A percentile compares a stretch with the other conserved stretches of the same genome.
Evolutionary conservation across 2,329 filamentous ascomycete species (phyloP).

Genomic region (Allantophomopsis lycopodina): DNA sequence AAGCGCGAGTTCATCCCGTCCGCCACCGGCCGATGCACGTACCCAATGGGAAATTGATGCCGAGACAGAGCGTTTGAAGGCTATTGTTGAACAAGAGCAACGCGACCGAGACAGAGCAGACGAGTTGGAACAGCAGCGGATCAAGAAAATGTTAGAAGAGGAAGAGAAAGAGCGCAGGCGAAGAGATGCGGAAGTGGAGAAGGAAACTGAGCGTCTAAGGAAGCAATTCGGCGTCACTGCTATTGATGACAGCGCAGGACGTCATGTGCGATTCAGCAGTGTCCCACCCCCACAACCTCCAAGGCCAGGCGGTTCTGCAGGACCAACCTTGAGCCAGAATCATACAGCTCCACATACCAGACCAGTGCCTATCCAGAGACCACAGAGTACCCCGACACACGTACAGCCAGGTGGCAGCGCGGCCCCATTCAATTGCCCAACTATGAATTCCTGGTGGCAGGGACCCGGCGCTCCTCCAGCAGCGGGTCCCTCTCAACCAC

Average conservation of each 20-base stretch:
- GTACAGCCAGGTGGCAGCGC: neutral
- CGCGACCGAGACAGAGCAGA: slow-evolving; percentile 40
- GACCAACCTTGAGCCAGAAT: slow-evolving; percentile 7
- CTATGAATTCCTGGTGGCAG: slow-evolving; percentile 2
- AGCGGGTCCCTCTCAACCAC: neutral
- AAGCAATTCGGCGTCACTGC: slow-evolving; percentile 42
- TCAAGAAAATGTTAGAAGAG: slow-evolving; percentile 50
- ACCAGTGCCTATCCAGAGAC: slow-evolving; percentile 12
- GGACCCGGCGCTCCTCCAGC: neutral
- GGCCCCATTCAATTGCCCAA: slow-evolving; percentile 2
- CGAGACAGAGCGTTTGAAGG: slow-evolving; percentile 62
- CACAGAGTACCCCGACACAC: slow-evolving; percentile 10
- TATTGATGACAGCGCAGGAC: slow-evolving; percentile 3
- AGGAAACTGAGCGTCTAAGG: slow-evolving; percentile 71
- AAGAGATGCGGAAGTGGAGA: slow-evolving; percentile 48
- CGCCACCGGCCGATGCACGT: slow-evolving; percentile 13
- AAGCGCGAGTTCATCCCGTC: slow-evolving; percentile 5
- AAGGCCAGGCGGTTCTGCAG: neutral
- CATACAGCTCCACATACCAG: slow-evolving; percentile 13
- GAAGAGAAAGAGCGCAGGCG: slow-evolving; percentile 47
- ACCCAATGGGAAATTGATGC: slow-evolving; percentile 42
- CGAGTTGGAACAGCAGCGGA: slow-evolving; percentile 39
- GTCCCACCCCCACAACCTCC: slow-evolving; percentile 1
- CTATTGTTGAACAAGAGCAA: slow-evolving; percentile 27
- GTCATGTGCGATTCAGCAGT: slow-evolving; percentile 3